These are phyloP conservation scores for Aspergillus pseudoterreus DNA, from an alignment of 2,329 filamentous ascomycete species.

Conservation along the genomic window DNA sequence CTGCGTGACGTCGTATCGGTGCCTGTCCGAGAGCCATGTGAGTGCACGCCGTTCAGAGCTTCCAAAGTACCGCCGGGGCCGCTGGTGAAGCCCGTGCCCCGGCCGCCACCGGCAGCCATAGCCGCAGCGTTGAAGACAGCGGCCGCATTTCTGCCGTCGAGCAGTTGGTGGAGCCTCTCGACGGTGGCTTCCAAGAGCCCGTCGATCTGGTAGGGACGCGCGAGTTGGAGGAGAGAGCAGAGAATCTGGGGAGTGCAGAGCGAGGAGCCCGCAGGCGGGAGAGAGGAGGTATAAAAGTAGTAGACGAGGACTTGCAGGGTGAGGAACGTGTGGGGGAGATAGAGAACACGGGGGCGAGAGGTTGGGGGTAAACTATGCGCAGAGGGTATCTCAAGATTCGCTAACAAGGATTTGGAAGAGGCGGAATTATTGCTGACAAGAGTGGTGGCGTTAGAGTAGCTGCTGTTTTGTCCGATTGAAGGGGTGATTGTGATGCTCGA, in stretches of 20 bases:
- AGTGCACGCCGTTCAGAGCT: slow-evolving; percentile 37
- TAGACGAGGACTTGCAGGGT: slow-evolving; percentile 88
- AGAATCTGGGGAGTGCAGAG: slow-evolving; percentile 93
- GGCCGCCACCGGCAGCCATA: slow-evolving; percentile 92
- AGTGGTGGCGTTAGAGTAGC: slow-evolving; percentile 42
- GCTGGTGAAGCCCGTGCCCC: slow-evolving; percentile 69
- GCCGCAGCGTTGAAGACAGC: slow-evolving; percentile 97
- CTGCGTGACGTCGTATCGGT: slow-evolving; percentile 25
- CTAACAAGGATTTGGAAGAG: slow-evolving; percentile 31
- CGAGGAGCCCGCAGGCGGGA: slow-evolving; percentile 70
- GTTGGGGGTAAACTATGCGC: slow-evolving; percentile 51
- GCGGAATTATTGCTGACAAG: slow-evolving; percentile 32
- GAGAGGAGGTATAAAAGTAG: slow-evolving; percentile 87
- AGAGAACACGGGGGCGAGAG: slow-evolving; percentile 77
- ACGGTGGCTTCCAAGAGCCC: slow-evolving; percentile 90
- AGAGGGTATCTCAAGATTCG: slow-evolving; percentile 51
- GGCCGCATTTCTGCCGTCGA: slow-evolving; percentile 91
- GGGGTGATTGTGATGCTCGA: slow-evolving; percentile 83
- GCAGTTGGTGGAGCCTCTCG: slow-evolving; percentile 79
- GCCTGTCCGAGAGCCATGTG: slow-evolving; percentile 20
- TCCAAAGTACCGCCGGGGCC: slow-evolving; percentile 46
- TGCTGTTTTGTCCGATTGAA: slow-evolving; percentile 40
- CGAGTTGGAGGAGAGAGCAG: slow-evolving; percentile 89
- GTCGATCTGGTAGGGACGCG: slow-evolving; percentile 88
- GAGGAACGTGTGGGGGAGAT: slow-evolving; percentile 85